Evolutionary conservation across 768 basidiomycete genomes (phyloP).

Genomic region (Pleurotus platypus): DNA sequence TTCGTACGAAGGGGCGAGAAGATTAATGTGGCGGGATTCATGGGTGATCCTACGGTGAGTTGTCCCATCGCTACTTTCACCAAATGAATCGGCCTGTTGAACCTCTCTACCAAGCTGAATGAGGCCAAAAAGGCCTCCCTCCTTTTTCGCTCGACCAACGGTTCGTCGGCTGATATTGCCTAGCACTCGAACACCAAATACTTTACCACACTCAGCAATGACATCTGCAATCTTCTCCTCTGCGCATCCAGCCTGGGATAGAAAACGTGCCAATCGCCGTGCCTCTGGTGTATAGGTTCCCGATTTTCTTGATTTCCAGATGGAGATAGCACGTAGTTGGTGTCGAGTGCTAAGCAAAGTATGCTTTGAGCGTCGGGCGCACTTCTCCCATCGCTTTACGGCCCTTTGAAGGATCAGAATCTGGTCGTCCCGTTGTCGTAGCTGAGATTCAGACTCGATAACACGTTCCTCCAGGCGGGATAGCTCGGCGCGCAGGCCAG

Average conservation of each 20-base stretch:
- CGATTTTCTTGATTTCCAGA: conserved; percentile 1
- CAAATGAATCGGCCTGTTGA: conserved; percentile 12
- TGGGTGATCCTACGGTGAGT: conserved; percentile 18
- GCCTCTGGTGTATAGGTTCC: conserved; percentile 12
- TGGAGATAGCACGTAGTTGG: not conserved
- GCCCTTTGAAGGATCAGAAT: not conserved
- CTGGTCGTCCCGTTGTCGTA: too few relatives aligned
- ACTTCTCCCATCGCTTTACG: not conserved
- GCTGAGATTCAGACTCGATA: too few relatives aligned
- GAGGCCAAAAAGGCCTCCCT: conserved; percentile 12
- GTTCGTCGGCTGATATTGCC: conserved; percentile 2
- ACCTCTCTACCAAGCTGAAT: conserved; percentile 12
- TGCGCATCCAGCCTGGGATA: conserved; percentile 10
- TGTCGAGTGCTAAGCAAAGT: not conserved
- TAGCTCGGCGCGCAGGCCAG: too few relatives aligned
- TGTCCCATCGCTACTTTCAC: conserved; percentile 22
- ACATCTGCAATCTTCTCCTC: conserved; percentile 9
- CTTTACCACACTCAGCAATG: conserved; percentile 8
- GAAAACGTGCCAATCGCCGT: conserved; percentile 7
- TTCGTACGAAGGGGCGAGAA: conserved; percentile 12
- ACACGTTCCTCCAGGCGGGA: too few relatives aligned
- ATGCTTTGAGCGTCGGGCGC: conserved; percentile 1
- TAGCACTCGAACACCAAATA: conserved; percentile 9
- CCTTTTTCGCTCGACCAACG: conserved; percentile 7
- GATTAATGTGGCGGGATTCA: conserved; percentile 16